These are phyloP conservation scores for Dryadomyces sulphureus DNA, from an alignment of 2,329 filamentous ascomycete species.

Conservation along the genomic window DNA sequence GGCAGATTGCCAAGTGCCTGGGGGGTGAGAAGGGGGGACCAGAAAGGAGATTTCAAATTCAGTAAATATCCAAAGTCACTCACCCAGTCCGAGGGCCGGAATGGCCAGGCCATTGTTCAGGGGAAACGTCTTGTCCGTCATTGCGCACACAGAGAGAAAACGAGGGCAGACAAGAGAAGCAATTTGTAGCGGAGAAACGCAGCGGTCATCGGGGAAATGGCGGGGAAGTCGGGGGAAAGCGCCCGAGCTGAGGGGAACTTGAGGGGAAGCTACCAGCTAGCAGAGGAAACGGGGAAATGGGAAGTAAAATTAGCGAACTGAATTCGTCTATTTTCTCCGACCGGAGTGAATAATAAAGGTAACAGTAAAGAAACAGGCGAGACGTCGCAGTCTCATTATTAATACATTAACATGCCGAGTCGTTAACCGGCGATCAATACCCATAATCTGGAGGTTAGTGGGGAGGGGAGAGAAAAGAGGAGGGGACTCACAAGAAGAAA, in stretches of 20 bases:
- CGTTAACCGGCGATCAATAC: slow-evolving; percentile 45
- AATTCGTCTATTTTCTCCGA: not conserved
- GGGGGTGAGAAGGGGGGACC: not conserved
- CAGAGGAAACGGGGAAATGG: too few relatives aligned
- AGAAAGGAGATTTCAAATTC: not conserved
- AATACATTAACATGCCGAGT: not conserved
- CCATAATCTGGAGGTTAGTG: slow-evolving; percentile 36
- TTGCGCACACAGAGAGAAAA: slow-evolving; percentile 16
- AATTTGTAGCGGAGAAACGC: not conserved
- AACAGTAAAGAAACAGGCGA: slow-evolving; percentile 6
- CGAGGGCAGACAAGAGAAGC: not conserved
- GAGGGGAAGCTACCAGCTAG: too few relatives aligned
- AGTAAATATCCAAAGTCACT: slow-evolving; percentile 6
- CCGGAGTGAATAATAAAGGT: slow-evolving; percentile 12
- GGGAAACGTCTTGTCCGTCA: slow-evolving; percentile 43
- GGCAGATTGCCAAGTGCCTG: slow-evolving; percentile 51
- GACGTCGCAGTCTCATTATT: too few relatives aligned
- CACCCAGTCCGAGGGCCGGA: slow-evolving; percentile 49
- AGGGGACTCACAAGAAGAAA: slow-evolving; percentile 51
- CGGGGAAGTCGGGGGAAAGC: not conserved
- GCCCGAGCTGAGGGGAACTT: not conserved
- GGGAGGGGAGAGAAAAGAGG: not conserved
- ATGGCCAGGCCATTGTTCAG: slow-evolving; percentile 51
- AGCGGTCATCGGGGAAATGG: not conserved
- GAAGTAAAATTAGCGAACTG: not conserved